A percentile compares a stretch with the other conserved stretches of the same genome.
Conservation (phyloP, 768 basidiomycete genomes). For the Amanita brunnescens region DNA sequence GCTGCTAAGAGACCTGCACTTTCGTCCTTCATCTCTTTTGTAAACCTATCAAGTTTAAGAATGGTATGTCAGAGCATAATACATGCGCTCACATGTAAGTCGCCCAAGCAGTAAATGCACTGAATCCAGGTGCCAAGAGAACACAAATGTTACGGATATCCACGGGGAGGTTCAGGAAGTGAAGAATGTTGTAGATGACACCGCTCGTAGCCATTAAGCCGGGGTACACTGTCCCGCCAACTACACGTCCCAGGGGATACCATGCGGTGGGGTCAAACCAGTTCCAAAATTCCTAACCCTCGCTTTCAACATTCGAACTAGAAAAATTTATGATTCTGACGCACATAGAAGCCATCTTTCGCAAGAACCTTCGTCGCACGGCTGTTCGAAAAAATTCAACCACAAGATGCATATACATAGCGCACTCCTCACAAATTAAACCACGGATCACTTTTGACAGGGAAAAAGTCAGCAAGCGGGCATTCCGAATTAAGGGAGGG, state of each 20-base stretch:
- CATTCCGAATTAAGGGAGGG: background rate
- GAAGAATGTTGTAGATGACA: constrained; percentile 89
- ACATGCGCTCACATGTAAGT: constrained; percentile 76
- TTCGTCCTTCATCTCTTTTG: constrained; percentile 92
- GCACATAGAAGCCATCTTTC: constrained; percentile 89
- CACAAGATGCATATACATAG: constrained; percentile 11
- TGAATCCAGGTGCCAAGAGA: constrained; percentile 92
- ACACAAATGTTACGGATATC: constrained; percentile 98
- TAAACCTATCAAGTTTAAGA: constrained; percentile 53
- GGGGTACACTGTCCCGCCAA: constrained; percentile 97
- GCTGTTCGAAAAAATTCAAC: constrained; percentile 32
- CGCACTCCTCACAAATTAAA: constrained; percentile 81
- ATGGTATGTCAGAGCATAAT: background rate
- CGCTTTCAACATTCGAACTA: constrained; percentile 1
- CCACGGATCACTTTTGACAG: constrained; percentile 78
- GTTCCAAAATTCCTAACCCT: constrained; percentile 93
- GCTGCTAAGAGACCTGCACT: constrained; percentile 94
- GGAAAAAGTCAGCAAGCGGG: constrained; percentile 10
- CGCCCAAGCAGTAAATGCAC: constrained; percentile 92
- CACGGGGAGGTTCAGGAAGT: constrained; percentile 85
- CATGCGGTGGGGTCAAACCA: constrained; percentile 99
- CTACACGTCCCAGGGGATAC: constrained; percentile 98
- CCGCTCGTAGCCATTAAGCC: constrained; percentile 98
- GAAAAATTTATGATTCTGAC: constrained; percentile 18
- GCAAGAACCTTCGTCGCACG: constrained; percentile 91